Evolutionary conservation across 441 rosid genomes (phyloP).

Genomic region (Aquilaria agallochum): DNA sequence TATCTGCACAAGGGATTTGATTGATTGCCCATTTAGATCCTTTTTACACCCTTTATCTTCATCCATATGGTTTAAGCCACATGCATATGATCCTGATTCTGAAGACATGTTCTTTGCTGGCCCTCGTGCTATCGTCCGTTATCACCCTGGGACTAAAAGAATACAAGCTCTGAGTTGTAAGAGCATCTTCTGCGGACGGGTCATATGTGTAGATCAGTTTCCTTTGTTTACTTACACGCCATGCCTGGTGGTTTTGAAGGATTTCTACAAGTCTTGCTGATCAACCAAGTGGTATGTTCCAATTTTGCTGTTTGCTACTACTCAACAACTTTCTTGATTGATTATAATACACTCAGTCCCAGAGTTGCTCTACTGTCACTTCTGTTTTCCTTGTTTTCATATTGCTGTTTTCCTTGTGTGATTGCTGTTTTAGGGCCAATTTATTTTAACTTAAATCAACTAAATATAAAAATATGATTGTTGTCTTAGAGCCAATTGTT

Average conservation of each 20-base stretch:
- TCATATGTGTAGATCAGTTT: neutral
- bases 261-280: no score
- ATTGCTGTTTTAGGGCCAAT: no score
- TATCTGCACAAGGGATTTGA: neutral
- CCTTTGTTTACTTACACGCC: neutral
- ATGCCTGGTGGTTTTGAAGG: neutral
- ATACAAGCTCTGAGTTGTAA: neutral
- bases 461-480: no score
- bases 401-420: no score
- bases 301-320: no score
- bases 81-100: neutral
- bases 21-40: neutral
- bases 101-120: neutral
- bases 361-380: no score
- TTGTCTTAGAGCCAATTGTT: no score
- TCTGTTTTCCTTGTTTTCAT: no score
- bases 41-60: neutral
- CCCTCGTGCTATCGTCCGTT: neutral
- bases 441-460: no score
- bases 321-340: no score
- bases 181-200: neutral
- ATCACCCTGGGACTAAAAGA: neutral
- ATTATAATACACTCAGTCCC: no score
- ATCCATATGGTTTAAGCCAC: neutral
- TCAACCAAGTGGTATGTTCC: no score